Evolutionary conservation across 306 rosid species (phyloP), one percentile per base, ranked within the genome.

Genomic region (Vicia sativa): DNA sequence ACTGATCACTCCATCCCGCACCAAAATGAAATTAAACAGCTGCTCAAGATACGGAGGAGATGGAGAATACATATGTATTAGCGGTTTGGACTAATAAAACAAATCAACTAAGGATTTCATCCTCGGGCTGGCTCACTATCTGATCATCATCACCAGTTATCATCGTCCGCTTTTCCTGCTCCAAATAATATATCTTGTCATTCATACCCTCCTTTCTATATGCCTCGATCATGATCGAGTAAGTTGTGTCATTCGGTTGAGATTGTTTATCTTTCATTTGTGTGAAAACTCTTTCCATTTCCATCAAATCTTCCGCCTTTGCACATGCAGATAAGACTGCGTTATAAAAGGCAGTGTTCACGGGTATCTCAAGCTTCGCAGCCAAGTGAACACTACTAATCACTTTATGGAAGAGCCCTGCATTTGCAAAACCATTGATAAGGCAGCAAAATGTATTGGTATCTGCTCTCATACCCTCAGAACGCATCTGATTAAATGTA

Each of bases 391-490:
- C 95, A 7, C 80, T 74, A 82, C 89, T 73, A 48, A 91, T 83
- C 57, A 88, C 99, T 84, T 91, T 90, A 73, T 95, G 96, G 80
- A 95, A 95, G 74, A 87, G 92, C 70, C 96, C 95, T n/a, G 95
- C 99, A 68, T 85, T 90, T 48, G 99, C 92, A 78, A 84, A 95
- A 37, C 99, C 99, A 21, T 85, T 87, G 68, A 95, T 84, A 63
- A 95, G 95, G 87, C 96, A 95, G 83, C 92, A 90, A 82, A 88
- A 88, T 29, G 97, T 95, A 79, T 88, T 95, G 68, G 95, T 85
- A 83, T 95, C 99, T 31, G 96, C 89, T 74, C 76, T 84, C 99
- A 90, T 95, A 72, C 86, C 87, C 87, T 90, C 99, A 1, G 96
- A 78, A 48, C 96, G 92, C 99, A 95, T 95, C 87, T 95, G 99